Percentiles rank a stretch among this genome's conserved stretches.
Conservation (phyloP, 2,329 filamentous ascomycete species). For the Colletotrichum agaves region DNA sequence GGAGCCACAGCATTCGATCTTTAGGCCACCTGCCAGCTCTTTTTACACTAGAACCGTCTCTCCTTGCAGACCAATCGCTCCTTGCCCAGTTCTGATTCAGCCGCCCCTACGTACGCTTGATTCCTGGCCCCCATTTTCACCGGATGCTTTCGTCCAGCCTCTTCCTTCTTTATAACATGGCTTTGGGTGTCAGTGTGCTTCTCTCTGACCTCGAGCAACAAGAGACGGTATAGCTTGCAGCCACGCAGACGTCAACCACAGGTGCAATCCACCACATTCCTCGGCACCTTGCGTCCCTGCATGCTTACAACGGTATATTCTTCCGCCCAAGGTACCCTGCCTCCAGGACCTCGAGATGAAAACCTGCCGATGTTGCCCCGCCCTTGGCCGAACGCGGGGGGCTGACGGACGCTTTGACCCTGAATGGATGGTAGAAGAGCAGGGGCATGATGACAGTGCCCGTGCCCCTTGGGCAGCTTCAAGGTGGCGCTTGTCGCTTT, state of each 20-base stretch:
- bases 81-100: no score
- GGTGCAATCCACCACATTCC: not conserved
- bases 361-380: conserved; percentile 19
- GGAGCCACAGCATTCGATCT: not conserved
- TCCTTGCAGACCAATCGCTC: not conserved
- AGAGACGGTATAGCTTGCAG: not conserved
- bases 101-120: no score
- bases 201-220: not conserved
- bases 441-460: conserved; percentile 3
- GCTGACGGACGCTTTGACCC: conserved; percentile 13
- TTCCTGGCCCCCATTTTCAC: no score
- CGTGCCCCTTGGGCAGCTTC: not conserved
- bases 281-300: conserved; percentile 3
- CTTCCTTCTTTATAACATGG: no score
- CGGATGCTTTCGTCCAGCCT: no score
- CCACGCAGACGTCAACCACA: no score
- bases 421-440: conserved; percentile 10
- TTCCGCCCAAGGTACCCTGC: no score
- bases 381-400: conserved; percentile 30
- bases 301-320: not conserved
- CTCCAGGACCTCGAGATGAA: not conserved
- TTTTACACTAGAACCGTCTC: not conserved
- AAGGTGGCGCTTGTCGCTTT: conserved; percentile 6
- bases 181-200: no score
- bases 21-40: not conserved